A percentile compares a stretch with the other conserved stretches of the same genome.
phyloP scores from a whole-genome alignment of 495 filamentous ascomycete species.

The Neurospora sp. region DNA sequence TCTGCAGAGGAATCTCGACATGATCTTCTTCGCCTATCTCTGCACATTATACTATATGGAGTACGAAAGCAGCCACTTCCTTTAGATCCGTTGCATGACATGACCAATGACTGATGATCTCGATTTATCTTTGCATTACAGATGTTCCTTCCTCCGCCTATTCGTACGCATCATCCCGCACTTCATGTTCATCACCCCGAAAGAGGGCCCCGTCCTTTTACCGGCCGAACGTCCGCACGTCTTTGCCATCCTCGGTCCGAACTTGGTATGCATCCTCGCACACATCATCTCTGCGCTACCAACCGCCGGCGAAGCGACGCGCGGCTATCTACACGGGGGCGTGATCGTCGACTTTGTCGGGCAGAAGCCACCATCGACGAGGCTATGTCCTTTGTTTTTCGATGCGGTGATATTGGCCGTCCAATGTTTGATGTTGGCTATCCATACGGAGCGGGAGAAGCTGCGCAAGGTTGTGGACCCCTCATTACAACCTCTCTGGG shows the following conservation, averaged over 20 bases:
- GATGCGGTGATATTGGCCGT: constrained; percentile 56
- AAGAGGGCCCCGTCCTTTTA: constrained; percentile 45
- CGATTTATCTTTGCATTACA: constrained; percentile 22
- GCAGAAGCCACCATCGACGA: constrained; percentile 63
- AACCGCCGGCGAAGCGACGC: constrained; percentile 60
- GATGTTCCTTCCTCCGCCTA: constrained; percentile 69
- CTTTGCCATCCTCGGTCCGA: constrained; percentile 58
- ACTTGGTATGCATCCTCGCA: constrained; percentile 60
- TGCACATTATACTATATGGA: constrained; percentile 86
- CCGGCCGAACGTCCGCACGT: constrained; percentile 61
- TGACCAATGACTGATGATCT: background rate
- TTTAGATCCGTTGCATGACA: background rate
- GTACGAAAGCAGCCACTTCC: constrained; percentile 38
- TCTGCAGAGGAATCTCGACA: constrained; percentile 64
- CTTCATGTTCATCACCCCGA: constrained; percentile 69
- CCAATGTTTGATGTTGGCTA: constrained; percentile 65
- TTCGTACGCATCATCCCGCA: constrained; percentile 60
- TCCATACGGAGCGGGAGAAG: constrained; percentile 59
- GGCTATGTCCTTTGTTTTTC: constrained; percentile 49
- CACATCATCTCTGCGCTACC: constrained; percentile 55
- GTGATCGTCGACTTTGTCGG: constrained; percentile 80
- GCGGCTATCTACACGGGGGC: constrained; percentile 78
- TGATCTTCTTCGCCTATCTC: constrained; percentile 70
- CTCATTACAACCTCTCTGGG: constrained; percentile 8
- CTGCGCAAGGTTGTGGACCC: constrained; percentile 34